Evolutionary conservation across 495 filamentous ascomycete genomes (phyloP).

Genomic region (Entonaema liquescens): DNA sequence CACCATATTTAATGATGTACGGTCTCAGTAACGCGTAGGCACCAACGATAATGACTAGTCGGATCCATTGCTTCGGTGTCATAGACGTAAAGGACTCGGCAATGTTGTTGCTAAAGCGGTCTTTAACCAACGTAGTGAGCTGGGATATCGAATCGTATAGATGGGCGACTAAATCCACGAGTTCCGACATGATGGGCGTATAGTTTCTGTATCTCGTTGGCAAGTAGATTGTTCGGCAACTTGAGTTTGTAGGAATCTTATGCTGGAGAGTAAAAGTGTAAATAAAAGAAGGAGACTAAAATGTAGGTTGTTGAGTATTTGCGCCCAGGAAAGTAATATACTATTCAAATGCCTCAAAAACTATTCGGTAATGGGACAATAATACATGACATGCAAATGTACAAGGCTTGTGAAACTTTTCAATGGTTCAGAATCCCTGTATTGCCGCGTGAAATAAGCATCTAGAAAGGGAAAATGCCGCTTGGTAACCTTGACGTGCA

Average conservation of each 20-base stretch:
- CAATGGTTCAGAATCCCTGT: slow-evolving; percentile 3
- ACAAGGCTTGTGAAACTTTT: slow-evolving; percentile 23
- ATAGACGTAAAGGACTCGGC: slow-evolving; percentile 63
- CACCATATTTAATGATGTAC: slow-evolving; percentile 64
- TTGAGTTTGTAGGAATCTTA: background rate
- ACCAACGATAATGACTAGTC: slow-evolving; percentile 67
- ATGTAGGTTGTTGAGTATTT: background rate
- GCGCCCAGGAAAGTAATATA: background rate
- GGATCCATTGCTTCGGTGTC: slow-evolving; percentile 65
- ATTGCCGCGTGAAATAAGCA: slow-evolving; percentile 31
- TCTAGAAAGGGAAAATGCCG: slow-evolving; percentile 2
- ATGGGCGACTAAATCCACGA: slow-evolving; percentile 45
- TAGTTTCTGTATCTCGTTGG: slow-evolving; percentile 9
- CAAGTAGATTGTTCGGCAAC: background rate
- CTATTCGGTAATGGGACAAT: background rate
- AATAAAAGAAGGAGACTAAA: background rate
- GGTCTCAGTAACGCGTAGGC: slow-evolving; percentile 72
- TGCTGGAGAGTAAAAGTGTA: background rate
- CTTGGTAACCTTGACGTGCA: slow-evolving; percentile 5
- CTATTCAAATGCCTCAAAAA: background rate
- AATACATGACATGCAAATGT: slow-evolving; percentile 6
- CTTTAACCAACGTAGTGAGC: slow-evolving; percentile 43
- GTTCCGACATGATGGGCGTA: slow-evolving; percentile 45
- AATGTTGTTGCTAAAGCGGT: slow-evolving; percentile 65
- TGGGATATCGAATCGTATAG: slow-evolving; percentile 38